Conservation (phyloP, 352 stramenopile species). For the Pythium myriotylum region DNA sequence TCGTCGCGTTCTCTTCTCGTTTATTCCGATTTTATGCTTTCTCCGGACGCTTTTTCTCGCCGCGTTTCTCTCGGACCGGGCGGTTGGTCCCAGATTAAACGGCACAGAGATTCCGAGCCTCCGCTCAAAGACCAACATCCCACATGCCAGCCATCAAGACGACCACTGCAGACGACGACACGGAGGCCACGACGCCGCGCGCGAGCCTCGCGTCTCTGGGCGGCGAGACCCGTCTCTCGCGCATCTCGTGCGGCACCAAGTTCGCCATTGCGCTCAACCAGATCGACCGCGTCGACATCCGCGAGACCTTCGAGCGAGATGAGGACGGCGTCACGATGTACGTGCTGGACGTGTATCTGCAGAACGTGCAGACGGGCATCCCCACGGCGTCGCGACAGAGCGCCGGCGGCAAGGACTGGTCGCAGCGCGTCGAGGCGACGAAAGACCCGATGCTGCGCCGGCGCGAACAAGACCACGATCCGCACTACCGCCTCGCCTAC, state of each 20-base stretch:
- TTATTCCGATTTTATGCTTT: constrained; percentile 1
- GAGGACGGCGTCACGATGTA: constrained; percentile 52
- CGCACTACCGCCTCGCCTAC: constrained; percentile 43
- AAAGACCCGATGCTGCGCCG: constrained; percentile 26
- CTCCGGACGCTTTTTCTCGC: too few relatives aligned
- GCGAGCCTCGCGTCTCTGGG: constrained; percentile 10
- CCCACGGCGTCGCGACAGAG: constrained; percentile 23
- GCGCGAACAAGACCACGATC: constrained; percentile 26
- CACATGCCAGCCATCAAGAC: background rate
- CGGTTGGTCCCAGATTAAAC: background rate
- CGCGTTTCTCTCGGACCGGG: background rate
- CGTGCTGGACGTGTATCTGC: constrained; percentile 51
- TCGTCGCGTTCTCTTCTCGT: background rate
- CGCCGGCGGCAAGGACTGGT: background rate
- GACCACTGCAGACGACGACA: background rate
- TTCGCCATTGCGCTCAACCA: constrained; percentile 61
- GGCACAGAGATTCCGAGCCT: background rate
- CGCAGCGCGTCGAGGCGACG: background rate
- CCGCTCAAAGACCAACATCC: background rate
- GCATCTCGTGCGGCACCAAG: constrained; percentile 53
- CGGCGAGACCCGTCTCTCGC: constrained; percentile 32
- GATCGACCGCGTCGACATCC: constrained; percentile 56
- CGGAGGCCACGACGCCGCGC: constrained; percentile 6
- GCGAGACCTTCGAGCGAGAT: constrained; percentile 35
- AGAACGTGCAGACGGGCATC: constrained; percentile 48